phyloP scores from a whole-genome alignment of 2,329 filamentous ascomycete genomes.

The Pyricularia sp. region DNA sequence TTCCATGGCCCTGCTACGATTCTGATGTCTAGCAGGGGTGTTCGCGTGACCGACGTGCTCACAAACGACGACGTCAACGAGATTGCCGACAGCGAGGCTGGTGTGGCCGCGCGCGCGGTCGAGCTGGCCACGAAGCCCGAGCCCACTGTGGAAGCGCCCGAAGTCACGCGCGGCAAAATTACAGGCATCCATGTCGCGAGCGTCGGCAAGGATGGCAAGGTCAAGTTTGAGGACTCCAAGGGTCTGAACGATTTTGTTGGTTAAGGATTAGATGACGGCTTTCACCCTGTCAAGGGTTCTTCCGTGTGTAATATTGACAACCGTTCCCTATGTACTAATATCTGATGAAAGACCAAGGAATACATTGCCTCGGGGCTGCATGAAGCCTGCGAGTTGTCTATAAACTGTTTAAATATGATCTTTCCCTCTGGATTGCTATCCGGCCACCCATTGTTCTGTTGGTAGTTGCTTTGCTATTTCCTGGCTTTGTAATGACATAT shows the following conservation, averaged over 20 bases:
- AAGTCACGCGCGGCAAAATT: constrained; percentile 22
- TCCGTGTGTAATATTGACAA: background rate
- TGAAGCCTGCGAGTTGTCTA: background rate
- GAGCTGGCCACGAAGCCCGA: constrained; percentile 30
- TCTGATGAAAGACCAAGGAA: background rate
- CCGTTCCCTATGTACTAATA: background rate
- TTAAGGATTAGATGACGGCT: constrained; percentile 12
- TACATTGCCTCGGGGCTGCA: background rate
- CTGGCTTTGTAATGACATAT: background rate
- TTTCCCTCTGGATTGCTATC: background rate
- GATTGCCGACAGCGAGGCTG: constrained; percentile 74
- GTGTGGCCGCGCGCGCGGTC: constrained; percentile 53
- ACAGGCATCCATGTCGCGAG: constrained; percentile 46
- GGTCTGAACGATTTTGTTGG: constrained; percentile 46
- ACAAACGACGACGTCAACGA: constrained; percentile 77
- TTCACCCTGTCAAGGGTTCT: background rate
- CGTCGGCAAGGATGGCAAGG: constrained; percentile 53
- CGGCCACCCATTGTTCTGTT: background rate
- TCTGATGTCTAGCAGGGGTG: constrained; percentile 78
- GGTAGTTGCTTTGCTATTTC: background rate
- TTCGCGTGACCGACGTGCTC: constrained; percentile 68
- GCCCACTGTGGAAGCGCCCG: constrained; percentile 13
- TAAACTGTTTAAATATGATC: background rate
- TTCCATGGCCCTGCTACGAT: constrained; percentile 83
- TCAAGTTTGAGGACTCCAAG: constrained; percentile 53